These are phyloP conservation scores for Penicillium thymicola DNA, from an alignment of 2,329 filamentous ascomycete species.

Conservation along the genomic window DNA sequence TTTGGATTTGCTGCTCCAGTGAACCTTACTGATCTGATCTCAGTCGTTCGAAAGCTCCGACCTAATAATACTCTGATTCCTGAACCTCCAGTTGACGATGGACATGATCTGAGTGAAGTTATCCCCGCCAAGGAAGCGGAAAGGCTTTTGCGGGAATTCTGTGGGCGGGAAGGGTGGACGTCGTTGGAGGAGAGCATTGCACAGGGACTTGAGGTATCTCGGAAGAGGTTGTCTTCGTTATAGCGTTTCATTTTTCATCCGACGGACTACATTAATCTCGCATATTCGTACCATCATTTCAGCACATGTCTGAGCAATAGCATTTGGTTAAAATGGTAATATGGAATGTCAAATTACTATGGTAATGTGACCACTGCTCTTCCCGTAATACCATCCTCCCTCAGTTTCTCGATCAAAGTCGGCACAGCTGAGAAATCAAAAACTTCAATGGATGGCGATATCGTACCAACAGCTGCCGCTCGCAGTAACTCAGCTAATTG, in stretches of 20 bases:
- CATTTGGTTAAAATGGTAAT: not conserved
- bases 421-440: slow-evolving; percentile 18
- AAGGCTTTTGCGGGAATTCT: slow-evolving; percentile 29
- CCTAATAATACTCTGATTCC: slow-evolving; percentile 39
- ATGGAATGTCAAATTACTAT: not conserved
- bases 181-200: slow-evolving; percentile 25
- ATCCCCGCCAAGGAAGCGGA: slow-evolving; percentile 26
- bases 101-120: slow-evolving; percentile 25
- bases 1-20: slow-evolving; percentile 7
- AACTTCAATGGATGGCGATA: slow-evolving; percentile 18
- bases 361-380: slow-evolving; percentile 22
- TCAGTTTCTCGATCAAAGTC: slow-evolving; percentile 13
- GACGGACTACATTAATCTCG: too few species aligned
- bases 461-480: slow-evolving; percentile 14
- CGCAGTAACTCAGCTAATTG: slow-evolving; percentile 19
- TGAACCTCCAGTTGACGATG: slow-evolving; percentile 21
- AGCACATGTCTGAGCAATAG: not conserved
- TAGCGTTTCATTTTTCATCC: not conserved
- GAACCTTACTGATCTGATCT: slow-evolving; percentile 6
- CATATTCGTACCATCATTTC: not conserved
- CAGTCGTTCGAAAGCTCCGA: slow-evolving; percentile 34
- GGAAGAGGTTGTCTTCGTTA: not conserved
- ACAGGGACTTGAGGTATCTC: slow-evolving; percentile 3
- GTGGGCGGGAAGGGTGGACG: slow-evolving; percentile 26
- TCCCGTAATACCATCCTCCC: slow-evolving; percentile 17